A percentile compares a stretch with the other conserved stretches of the same genome.
Evolutionary conservation across 768 basidiomycete genomes (phyloP).

Genomic region (Tulasnella sp.): DNA sequence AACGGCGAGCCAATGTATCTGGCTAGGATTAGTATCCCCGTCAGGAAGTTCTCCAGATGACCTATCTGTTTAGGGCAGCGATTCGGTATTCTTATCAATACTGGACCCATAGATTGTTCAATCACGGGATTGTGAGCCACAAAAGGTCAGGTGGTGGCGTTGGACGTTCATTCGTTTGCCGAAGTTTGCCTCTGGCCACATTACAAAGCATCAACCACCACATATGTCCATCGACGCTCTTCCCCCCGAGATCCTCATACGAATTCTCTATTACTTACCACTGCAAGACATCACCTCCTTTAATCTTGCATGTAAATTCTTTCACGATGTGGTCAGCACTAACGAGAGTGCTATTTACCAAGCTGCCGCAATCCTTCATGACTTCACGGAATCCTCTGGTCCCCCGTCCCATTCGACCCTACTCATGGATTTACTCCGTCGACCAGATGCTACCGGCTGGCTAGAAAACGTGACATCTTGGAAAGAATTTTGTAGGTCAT

Average conservation of each 20-base stretch:
- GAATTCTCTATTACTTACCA: slow-evolving; percentile 56
- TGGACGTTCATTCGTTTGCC: not conserved
- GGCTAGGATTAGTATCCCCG: too few species aligned
- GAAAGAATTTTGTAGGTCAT: slow-evolving; percentile 63
- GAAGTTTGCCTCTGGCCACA: not conserved
- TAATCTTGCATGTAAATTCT: slow-evolving; percentile 7
- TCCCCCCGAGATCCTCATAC: slow-evolving; percentile 62
- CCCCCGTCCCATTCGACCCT: slow-evolving; percentile 46
- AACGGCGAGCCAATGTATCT: not conserved
- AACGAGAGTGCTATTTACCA: slow-evolving; percentile 6
- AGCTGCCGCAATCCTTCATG: not conserved
- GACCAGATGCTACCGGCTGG: slow-evolving; percentile 45
- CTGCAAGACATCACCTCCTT: slow-evolving; percentile 50
- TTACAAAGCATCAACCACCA: not conserved
- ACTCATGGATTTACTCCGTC: slow-evolving; percentile 55
- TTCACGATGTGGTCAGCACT: not conserved
- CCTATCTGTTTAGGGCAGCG: too few species aligned
- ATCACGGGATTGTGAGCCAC: too few species aligned
- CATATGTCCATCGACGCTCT: slow-evolving; percentile 41
- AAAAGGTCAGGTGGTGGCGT: not conserved
- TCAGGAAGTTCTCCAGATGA: too few species aligned
- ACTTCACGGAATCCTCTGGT: not conserved
- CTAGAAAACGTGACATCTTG: slow-evolving; percentile 53
- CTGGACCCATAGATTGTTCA: too few species aligned
- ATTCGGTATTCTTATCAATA: too few species aligned